These are phyloP conservation scores for Chaetomiaceae sp. DNA, from an alignment of 2,329 filamentous ascomycete genomes.

Conservation along the genomic window DNA sequence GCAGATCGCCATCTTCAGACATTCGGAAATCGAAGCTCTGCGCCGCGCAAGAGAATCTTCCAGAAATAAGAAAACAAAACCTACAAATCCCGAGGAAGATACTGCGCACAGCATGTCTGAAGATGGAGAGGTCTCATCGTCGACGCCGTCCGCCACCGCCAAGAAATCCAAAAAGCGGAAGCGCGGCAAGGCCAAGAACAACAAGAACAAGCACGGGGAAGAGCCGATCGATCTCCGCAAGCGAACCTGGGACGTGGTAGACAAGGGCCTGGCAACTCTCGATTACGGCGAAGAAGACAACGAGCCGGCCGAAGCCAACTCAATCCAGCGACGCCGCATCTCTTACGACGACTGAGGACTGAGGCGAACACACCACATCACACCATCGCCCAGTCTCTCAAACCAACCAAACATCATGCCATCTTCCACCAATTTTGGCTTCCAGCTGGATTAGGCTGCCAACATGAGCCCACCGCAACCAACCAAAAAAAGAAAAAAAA, in stretches of 20 bases:
- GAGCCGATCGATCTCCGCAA: slow-evolving; percentile 54
- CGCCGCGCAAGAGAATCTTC: slow-evolving; percentile 48
- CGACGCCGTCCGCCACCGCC: slow-evolving; percentile 21
- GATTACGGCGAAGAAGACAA: slow-evolving; percentile 52
- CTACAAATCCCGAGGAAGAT: slow-evolving; percentile 7
- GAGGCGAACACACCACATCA: slow-evolving; percentile 2
- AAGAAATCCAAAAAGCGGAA: slow-evolving; percentile 30
- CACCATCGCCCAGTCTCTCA: too few species aligned
- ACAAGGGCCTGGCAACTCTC: slow-evolving; percentile 54
- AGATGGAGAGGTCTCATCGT: slow-evolving; percentile 25
- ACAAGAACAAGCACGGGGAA: slow-evolving; percentile 39
- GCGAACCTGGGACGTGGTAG: slow-evolving; percentile 64
- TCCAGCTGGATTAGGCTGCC: not conserved
- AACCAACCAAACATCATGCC: not conserved
- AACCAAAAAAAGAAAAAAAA: not conserved
- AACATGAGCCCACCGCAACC: not conserved
- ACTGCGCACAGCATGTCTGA: slow-evolving; percentile 20
- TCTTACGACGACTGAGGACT: slow-evolving; percentile 43
- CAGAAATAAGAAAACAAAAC: slow-evolving; percentile 28
- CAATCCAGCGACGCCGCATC: slow-evolving; percentile 42
- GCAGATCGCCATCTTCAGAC: slow-evolving; percentile 84
- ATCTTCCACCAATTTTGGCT: not conserved
- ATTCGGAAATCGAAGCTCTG: slow-evolving; percentile 76
- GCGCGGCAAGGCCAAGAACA: slow-evolving; percentile 30
- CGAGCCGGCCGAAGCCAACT: slow-evolving; percentile 24